Percentiles rank a stretch among this genome's conserved stretches.
These are phyloP conservation scores for Aspergillus piperis DNA, from an alignment of 2,329 filamentous ascomycete genomes.

Conservation along the genomic window DNA sequence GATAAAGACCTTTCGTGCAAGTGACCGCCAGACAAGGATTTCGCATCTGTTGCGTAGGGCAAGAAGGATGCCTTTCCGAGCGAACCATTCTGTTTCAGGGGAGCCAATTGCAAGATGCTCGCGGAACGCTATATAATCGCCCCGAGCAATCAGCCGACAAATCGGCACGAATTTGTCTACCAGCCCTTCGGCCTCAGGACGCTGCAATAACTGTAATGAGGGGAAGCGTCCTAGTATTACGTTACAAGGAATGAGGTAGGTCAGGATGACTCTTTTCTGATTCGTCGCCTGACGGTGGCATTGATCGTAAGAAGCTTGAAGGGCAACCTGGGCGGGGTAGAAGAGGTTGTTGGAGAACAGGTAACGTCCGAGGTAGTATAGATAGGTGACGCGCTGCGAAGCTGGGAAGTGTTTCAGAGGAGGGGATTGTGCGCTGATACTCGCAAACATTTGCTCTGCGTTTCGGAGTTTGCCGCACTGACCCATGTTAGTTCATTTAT, in stretches of 20 bases:
- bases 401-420: constrained; percentile 80
- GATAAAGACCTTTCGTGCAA: constrained; percentile 76
- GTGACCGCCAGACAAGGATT: constrained; percentile 78
- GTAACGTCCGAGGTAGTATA: constrained; percentile 92
- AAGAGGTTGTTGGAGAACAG: constrained; percentile 84
- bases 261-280: constrained; percentile 78
- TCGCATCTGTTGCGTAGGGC: constrained; percentile 76
- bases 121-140: constrained; percentile 74
- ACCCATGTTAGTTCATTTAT: background rate
- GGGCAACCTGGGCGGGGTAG: constrained; percentile 70
- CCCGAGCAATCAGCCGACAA: constrained; percentile 69
- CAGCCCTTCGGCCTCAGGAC: constrained; percentile 69
- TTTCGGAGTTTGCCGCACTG: constrained; percentile 79
- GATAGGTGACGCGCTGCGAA: constrained; percentile 83
- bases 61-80: constrained; percentile 72
- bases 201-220: constrained; percentile 63
- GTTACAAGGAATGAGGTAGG: constrained; percentile 80
- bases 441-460: constrained; percentile 84
- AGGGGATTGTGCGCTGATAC: constrained; percentile 80
- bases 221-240: constrained; percentile 84
- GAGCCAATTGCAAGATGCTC: constrained; percentile 60
- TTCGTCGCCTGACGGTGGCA: constrained; percentile 60
- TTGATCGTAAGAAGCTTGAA: constrained; percentile 79
- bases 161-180: constrained; percentile 70
- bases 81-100: constrained; percentile 69